A percentile compares a stretch with the other conserved stretches of the same genome.
Conservation (phyloP, 164 flowering plant genomes). For the Chimonanthus salicifolius region DNA sequence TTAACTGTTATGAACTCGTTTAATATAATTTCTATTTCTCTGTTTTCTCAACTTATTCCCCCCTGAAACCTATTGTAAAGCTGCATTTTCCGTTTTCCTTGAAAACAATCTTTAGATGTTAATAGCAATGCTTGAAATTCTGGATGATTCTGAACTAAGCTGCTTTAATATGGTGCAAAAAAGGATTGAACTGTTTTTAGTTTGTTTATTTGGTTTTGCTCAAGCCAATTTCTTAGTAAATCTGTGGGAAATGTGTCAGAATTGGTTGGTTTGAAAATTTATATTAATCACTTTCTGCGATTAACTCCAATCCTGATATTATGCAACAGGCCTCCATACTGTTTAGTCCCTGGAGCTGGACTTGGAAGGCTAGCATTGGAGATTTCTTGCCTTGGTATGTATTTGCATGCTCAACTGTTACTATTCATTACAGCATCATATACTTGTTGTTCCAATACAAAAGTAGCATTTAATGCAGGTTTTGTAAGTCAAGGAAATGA, state of each 20-base stretch:
- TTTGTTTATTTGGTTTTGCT: too few relatives aligned
- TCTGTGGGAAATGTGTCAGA: too few relatives aligned
- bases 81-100: background rate
- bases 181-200: too few relatives aligned
- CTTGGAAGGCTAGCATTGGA: conserved; percentile 96
- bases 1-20: too few relatives aligned
- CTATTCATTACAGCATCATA: background rate
- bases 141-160: too few relatives aligned
- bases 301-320: conserved; percentile 2
- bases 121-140: too few relatives aligned
- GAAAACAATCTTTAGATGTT: background rate
- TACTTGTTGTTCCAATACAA: background rate
- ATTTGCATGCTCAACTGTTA: background rate
- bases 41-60: background rate
- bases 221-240: too few relatives aligned
- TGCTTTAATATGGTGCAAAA: too few relatives aligned
- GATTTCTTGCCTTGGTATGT: conserved; percentile 81
- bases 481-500: conserved; percentile 95
- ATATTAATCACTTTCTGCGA: background rate
- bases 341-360: conserved; percentile 99
- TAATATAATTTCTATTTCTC: too few relatives aligned
- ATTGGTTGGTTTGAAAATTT: too few relatives aligned
- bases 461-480: conserved; percentile 40
- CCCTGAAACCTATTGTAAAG: too few relatives aligned
- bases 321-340: conserved; percentile 64